phyloP scores from a whole-genome alignment of 1,139 yeast genomes.

The Kluyveromyces sp. region DNA sequence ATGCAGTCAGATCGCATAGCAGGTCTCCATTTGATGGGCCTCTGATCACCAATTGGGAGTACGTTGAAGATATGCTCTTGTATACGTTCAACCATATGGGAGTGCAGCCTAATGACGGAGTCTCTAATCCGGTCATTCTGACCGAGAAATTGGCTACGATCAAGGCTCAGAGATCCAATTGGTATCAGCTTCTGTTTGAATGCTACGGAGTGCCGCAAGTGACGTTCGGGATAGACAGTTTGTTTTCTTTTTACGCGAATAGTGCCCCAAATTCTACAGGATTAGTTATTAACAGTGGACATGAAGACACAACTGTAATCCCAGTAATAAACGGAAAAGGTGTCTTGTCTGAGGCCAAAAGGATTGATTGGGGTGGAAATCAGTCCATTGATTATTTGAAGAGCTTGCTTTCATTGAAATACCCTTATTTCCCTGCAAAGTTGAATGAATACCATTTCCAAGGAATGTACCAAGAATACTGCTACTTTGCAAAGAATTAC shows the following conservation, averaged over 20 bases:
- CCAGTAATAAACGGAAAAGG: constrained; percentile 73
- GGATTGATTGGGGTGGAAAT: constrained; percentile 91
- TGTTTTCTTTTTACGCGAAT: constrained; percentile 64
- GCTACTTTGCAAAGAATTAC: constrained; percentile 70
- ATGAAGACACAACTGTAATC: constrained; percentile 74
- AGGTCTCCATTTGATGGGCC: constrained; percentile 85
- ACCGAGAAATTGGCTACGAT: constrained; percentile 73
- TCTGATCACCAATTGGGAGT: constrained; percentile 86
- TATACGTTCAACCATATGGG: constrained; percentile 76
- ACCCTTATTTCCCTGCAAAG: constrained; percentile 84
- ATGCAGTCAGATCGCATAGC: constrained; percentile 58
- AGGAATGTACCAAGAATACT: constrained; percentile 62
- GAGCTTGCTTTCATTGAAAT: constrained; percentile 64
- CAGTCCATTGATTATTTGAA: constrained; percentile 60
- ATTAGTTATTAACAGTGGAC: constrained; percentile 71
- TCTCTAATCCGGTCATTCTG: constrained; percentile 76
- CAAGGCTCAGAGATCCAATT: constrained; percentile 56
- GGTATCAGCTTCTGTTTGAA: constrained; percentile 81
- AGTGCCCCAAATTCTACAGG: constrained; percentile 45
- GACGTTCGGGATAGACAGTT: constrained; percentile 72
- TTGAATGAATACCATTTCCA: constrained; percentile 59
- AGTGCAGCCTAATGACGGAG: constrained; percentile 43
- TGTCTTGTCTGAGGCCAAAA: constrained; percentile 57
- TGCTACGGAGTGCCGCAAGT: constrained; percentile 66
- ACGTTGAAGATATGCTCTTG: constrained; percentile 73